These are phyloP conservation scores for Plasmodium falciparum DNA, from an alignment of 169 alveolate genomes.

Conservation along the genomic window DNA sequence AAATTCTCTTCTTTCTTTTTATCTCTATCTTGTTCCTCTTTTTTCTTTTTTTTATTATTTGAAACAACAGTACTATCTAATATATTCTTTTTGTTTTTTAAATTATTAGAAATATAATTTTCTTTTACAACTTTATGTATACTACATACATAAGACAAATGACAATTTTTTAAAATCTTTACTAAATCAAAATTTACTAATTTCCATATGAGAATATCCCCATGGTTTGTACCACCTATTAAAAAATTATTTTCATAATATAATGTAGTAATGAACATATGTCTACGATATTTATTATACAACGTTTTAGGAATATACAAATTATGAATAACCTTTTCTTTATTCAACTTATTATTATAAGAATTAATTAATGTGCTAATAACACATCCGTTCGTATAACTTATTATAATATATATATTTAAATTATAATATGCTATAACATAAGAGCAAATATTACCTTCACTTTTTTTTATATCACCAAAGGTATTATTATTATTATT, in stretches of 20 bases:
- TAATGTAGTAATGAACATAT: slow-evolving; percentile 39
- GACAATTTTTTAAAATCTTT: slow-evolving; percentile 40
- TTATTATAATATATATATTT: slow-evolving; percentile 40
- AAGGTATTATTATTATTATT: background rate
- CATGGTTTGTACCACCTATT: slow-evolving; percentile 50
- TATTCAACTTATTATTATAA: background rate
- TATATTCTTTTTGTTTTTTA: too few species aligned
- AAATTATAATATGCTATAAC: slow-evolving; percentile 33
- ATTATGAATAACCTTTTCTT: slow-evolving; percentile 25
- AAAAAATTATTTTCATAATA: slow-evolving; percentile 14
- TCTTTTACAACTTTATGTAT: slow-evolving; percentile 64
- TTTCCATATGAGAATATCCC: slow-evolving; percentile 73
- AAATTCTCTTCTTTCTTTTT: too few species aligned
- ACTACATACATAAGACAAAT: slow-evolving; percentile 60
- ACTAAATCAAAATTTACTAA: slow-evolving; percentile 7
- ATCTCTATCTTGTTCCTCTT: too few species aligned
- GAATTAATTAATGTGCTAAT: slow-evolving; percentile 52
- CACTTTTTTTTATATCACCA: background rate
- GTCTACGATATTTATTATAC: background rate
- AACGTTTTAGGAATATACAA: background rate
- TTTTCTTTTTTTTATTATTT: too few species aligned
- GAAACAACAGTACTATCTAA: too few species aligned
- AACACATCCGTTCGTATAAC: slow-evolving; percentile 25
- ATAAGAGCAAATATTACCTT: slow-evolving; percentile 20
- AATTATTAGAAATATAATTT: background rate